These are phyloP conservation scores for Trichothecium roseum DNA, from an alignment of 2,329 filamentous ascomycete species.

Conservation along the genomic window DNA sequence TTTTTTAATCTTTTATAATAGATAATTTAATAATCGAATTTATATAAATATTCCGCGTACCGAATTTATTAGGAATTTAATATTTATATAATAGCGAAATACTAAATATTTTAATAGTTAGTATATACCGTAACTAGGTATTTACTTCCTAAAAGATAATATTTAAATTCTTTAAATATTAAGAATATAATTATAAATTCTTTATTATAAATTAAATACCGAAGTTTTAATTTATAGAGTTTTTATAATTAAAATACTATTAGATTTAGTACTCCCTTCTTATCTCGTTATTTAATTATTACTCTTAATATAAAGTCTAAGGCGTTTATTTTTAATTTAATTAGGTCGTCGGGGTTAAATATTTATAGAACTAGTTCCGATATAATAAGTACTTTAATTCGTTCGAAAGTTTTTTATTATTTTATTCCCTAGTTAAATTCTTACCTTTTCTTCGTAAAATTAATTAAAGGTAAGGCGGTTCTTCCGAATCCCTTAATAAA, in stretches of 20 bases:
- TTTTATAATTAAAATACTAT: constrained; percentile 3
- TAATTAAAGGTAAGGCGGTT: too few relatives aligned
- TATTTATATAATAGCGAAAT: not conserved
- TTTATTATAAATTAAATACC: too few relatives aligned
- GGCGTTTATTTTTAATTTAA: not conserved
- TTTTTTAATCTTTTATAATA: not conserved
- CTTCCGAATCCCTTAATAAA: too few relatives aligned
- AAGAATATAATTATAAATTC: not conserved
- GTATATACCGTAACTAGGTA: too few relatives aligned
- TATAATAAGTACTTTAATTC: not conserved
- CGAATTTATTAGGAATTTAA: not conserved
- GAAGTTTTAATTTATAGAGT: constrained; percentile 1
- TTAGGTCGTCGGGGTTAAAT: not conserved
- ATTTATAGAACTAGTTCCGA: not conserved
- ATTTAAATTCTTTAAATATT: too few relatives aligned
- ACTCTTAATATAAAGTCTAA: not conserved
- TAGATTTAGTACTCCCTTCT: not conserved
- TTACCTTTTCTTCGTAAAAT: not conserved
- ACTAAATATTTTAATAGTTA: constrained; percentile 1
- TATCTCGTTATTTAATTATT: not conserved
- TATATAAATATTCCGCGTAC: not conserved
- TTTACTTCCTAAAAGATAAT: too few relatives aligned
- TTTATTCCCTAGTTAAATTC: not conserved
- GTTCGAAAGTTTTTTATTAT: too few relatives aligned
- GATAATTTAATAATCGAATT: constrained; percentile 2